A percentile compares a stretch with the other conserved stretches of the same genome.
These are phyloP conservation scores for Pistacia vera DNA, from an alignment of 345 rosid species.

Conservation along the genomic window DNA sequence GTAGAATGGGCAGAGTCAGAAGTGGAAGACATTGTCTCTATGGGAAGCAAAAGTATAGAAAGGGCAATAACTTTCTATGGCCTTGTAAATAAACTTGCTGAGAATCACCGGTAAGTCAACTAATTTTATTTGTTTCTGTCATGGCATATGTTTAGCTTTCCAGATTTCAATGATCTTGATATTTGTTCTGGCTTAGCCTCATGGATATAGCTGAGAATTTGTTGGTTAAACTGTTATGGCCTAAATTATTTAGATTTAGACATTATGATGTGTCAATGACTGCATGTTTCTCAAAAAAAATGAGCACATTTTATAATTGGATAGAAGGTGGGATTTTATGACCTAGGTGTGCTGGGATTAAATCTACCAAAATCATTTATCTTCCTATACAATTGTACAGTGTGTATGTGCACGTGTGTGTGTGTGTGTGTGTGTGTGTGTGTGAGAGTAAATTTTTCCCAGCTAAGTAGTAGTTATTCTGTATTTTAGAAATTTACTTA, in stretches of 20 bases:
- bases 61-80: slow-evolving; percentile 81
- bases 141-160: neutral
- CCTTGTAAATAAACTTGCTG: slow-evolving; percentile 74
- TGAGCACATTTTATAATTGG: neutral
- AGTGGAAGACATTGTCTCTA: slow-evolving; percentile 44
- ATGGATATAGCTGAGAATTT: neutral
- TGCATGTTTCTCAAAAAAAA: neutral
- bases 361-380: neutral
- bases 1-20: slow-evolving; percentile 89
- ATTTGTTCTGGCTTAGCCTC: neutral
- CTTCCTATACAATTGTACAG: neutral
- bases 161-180: neutral
- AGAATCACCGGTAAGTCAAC: slow-evolving; percentile 72
- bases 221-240: neutral
- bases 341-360: neutral
- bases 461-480: neutral
- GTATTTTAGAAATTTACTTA: neutral
- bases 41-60: slow-evolving; percentile 43
- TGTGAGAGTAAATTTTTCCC: neutral
- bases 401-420: too few relatives aligned
- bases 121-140: slow-evolving; percentile 2
- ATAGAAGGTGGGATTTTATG: neutral
- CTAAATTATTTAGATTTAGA: neutral
- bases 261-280: slow-evolving; percentile 5
- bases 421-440: too few relatives aligned